These are phyloP conservation scores for Leucosporidium creatinivorum DNA, from an alignment of 768 basidiomycete species.

Conservation along the genomic window DNA sequence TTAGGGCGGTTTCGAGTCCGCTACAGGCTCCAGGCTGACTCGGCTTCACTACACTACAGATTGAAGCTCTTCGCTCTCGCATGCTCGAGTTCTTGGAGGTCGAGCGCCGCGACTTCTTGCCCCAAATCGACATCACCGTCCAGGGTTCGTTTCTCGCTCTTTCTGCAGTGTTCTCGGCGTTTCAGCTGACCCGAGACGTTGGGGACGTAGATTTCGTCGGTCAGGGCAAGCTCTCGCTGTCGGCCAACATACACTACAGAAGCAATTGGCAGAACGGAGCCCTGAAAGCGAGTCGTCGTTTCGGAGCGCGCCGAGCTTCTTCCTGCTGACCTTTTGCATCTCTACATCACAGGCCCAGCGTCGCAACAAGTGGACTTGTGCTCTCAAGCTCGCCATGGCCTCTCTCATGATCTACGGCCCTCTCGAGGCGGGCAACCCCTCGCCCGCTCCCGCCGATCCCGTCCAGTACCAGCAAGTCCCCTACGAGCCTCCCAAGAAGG, in stretches of 20 bases:
- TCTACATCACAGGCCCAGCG: slow-evolving; percentile 53
- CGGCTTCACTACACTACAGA: slow-evolving; percentile 26
- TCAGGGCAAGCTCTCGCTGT: slow-evolving; percentile 67
- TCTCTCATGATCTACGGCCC: slow-evolving; percentile 58
- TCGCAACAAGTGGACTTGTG: slow-evolving; percentile 87
- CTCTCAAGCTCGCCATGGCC: slow-evolving; percentile 64
- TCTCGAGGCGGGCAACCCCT: slow-evolving; percentile 40
- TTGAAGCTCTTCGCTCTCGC: slow-evolving; percentile 63
- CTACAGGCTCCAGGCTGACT: neutral
- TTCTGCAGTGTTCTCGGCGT: neutral
- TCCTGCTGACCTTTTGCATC: slow-evolving; percentile 44
- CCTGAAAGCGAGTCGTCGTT: slow-evolving; percentile 42
- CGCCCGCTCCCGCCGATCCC: slow-evolving; percentile 51
- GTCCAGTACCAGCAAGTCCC: slow-evolving; percentile 64
- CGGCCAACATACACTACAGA: slow-evolving; percentile 81
- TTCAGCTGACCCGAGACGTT: neutral
- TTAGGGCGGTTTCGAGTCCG: too few relatives aligned
- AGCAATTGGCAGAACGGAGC: slow-evolving; percentile 74
- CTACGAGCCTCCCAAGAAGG: slow-evolving; percentile 49
- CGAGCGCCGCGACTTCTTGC: slow-evolving; percentile 68
- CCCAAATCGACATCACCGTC: slow-evolving; percentile 59
- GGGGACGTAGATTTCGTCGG: slow-evolving; percentile 31
- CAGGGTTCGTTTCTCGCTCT: neutral
- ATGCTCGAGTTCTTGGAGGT: slow-evolving; percentile 71
- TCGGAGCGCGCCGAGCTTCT: too few relatives aligned